These are phyloP conservation scores for Kodamaea hsintzibuensis DNA, from an alignment of 805 yeast species.

Conservation along the genomic window DNA sequence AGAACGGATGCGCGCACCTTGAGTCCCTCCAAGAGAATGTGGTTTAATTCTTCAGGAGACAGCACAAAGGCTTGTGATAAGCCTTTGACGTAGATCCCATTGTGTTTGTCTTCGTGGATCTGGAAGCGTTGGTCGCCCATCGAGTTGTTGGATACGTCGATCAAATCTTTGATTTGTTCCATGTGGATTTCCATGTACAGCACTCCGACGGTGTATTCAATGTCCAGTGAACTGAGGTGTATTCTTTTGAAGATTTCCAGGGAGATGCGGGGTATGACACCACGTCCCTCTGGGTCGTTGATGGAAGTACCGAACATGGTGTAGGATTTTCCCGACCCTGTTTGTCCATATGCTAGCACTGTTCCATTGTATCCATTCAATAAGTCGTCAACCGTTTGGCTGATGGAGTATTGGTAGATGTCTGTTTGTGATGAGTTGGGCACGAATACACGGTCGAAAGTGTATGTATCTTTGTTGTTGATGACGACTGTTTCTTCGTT, in stretches of 20 bases:
- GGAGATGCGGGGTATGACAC: conserved; percentile 73
- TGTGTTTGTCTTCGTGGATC: conserved; percentile 61
- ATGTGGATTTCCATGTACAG: conserved; percentile 80
- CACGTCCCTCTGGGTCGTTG: conserved; percentile 39
- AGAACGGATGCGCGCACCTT: conserved; percentile 54
- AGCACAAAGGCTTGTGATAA: conserved; percentile 62
- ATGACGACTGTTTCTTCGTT: conserved; percentile 29
- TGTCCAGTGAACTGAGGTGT: conserved; percentile 42
- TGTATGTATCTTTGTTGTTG: conserved; percentile 41
- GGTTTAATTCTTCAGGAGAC: conserved; percentile 56
- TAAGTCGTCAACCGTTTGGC: conserved; percentile 66
- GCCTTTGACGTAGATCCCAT: conserved; percentile 74
- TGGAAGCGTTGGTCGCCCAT: conserved; percentile 35
- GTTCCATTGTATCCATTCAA: conserved; percentile 78
- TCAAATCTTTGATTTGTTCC: conserved; percentile 72
- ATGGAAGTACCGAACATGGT: conserved; percentile 69
- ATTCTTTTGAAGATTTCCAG: conserved; percentile 63
- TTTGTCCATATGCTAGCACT: conserved; percentile 76
- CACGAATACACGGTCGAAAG: conserved; percentile 67
- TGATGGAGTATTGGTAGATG: conserved; percentile 58
- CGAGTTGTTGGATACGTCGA: conserved; percentile 34
- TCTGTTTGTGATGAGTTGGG: conserved; percentile 52
- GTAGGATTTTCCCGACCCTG: conserved; percentile 74
- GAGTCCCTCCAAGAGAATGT: conserved; percentile 60
- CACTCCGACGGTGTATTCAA: conserved; percentile 66